Percentiles rank a stretch among this genome's conserved stretches.
Conservation (phyloP, 352 stramenopile species). For the Lagenidium sp. region DNA sequence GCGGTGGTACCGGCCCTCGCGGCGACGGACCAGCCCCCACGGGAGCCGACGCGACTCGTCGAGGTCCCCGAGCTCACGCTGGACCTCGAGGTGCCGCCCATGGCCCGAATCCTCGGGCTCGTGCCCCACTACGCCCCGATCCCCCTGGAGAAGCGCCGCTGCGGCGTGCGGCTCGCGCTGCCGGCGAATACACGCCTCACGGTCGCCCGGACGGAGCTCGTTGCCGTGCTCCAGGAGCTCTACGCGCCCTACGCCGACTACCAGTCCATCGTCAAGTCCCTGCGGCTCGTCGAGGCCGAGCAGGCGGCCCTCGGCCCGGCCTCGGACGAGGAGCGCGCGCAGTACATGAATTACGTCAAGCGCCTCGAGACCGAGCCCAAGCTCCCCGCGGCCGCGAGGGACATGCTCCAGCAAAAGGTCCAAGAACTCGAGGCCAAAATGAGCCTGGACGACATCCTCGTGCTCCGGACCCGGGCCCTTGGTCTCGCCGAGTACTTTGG, state of each 20-base stretch:
- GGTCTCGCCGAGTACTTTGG: slow-evolving; percentile 16
- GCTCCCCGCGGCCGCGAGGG: slow-evolving; percentile 11
- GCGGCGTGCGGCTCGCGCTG: slow-evolving; percentile 15
- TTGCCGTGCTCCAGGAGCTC: slow-evolving; percentile 13
- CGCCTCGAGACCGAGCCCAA: slow-evolving; percentile 17
- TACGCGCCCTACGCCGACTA: slow-evolving; percentile 19
- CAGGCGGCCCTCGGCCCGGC: slow-evolving; percentile 1
- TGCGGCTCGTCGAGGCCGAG: slow-evolving; percentile 10
- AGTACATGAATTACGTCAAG: slow-evolving; percentile 19
- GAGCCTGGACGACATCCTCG: slow-evolving; percentile 13
- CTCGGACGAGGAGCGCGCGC: slow-evolving; percentile 12
- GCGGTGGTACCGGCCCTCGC: no score
- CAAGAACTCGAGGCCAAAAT: slow-evolving; percentile 11
- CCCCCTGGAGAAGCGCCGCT: slow-evolving; percentile 14
- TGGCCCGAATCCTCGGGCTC: slow-evolving; percentile 15
- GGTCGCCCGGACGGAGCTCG: slow-evolving; percentile 11
- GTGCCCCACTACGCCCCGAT: slow-evolving; percentile 19
- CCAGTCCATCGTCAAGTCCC: slow-evolving; percentile 14
- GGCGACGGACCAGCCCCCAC: not conserved
- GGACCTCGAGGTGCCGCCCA: slow-evolving; percentile 17
- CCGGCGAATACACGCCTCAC: slow-evolving; percentile 11
- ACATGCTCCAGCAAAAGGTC: slow-evolving; percentile 11
- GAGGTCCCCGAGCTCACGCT: slow-evolving; percentile 11
- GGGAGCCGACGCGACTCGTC: slow-evolving; percentile 9
- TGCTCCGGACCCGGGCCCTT: slow-evolving; percentile 15